phyloP scores from a whole-genome alignment of 164 flowering plant genomes.

The Santalum album region DNA sequence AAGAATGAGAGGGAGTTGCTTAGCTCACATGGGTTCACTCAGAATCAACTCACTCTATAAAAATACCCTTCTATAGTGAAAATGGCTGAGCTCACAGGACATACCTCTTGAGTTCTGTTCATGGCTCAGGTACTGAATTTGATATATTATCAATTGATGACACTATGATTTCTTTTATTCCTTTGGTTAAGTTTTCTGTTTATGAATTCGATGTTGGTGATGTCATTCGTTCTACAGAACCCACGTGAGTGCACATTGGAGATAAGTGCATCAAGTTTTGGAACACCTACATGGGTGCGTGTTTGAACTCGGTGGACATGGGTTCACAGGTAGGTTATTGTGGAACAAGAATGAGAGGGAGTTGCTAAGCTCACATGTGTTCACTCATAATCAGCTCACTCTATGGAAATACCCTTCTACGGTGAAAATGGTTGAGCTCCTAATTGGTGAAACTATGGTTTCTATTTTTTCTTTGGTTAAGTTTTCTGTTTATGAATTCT shows the following conservation, averaged over 20 bases:
- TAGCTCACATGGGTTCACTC: conserved; percentile 56
- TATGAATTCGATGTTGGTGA: too few species aligned
- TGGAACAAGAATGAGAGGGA: conserved; percentile 62
- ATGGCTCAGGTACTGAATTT: conserved; percentile 55
- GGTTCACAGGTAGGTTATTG: conserved; percentile 57
- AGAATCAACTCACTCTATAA: conserved; percentile 60
- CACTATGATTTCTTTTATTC: too few species aligned
- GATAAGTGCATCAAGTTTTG: conserved; percentile 60
- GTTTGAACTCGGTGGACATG: too few species aligned
- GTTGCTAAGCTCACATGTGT: conserved; percentile 58
- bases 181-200: too few species aligned
- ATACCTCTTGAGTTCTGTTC: conserved; percentile 57
- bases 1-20: conserved; percentile 52
- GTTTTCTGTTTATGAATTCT: background rate
- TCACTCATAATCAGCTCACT: conserved; percentile 52
- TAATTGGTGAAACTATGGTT: background rate
- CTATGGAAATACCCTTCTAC: conserved; percentile 67
- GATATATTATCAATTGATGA: background rate
- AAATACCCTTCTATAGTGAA: conserved; percentile 67
- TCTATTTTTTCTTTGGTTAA: background rate
- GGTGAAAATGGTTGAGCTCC: conserved; percentile 59
- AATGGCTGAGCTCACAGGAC: conserved; percentile 59
- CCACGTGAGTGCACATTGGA: too few species aligned
- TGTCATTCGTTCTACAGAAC: too few species aligned
- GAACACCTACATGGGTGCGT: conserved; percentile 67